Conservation (phyloP, 2,329 filamentous ascomycete species). For the Diaporthe sp. region DNA sequence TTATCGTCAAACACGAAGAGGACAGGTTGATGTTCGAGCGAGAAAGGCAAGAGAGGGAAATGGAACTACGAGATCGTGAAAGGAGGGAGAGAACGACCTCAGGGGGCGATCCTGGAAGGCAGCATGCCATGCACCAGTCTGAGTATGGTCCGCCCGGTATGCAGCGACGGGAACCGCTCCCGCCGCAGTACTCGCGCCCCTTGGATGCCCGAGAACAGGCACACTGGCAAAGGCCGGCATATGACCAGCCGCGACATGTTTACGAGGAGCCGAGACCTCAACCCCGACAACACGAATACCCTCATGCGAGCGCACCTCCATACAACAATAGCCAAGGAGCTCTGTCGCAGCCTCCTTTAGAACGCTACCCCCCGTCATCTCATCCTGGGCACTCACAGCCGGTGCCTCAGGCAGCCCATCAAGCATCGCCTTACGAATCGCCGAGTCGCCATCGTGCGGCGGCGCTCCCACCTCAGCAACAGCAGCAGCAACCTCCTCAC, state of each 20-base stretch:
- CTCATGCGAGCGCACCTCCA: constrained; percentile 57
- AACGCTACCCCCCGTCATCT: constrained; percentile 56
- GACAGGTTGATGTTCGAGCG: constrained; percentile 63
- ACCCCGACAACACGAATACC: constrained; percentile 64
- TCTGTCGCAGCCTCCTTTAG: constrained; percentile 54
- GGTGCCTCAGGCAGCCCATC: constrained; percentile 49
- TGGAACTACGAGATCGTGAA: constrained; percentile 55
- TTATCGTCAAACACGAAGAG: constrained; percentile 66
- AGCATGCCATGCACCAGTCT: constrained; percentile 60
- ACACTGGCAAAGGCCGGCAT: constrained; percentile 56
- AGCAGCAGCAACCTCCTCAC: constrained; percentile 53
- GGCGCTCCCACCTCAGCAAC: constrained; percentile 53
- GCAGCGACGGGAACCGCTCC: constrained; percentile 49
- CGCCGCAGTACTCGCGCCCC: constrained; percentile 59
- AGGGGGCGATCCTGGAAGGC: constrained; percentile 61
- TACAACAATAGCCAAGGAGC: constrained; percentile 54
- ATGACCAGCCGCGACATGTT: constrained; percentile 57
- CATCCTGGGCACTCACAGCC: constrained; percentile 53
- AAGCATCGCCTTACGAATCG: constrained; percentile 60
- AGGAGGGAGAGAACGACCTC: constrained; percentile 63
- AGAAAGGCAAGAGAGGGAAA: constrained; percentile 55
- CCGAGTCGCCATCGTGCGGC: constrained; percentile 64
- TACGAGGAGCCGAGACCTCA: constrained; percentile 57
- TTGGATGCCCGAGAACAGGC: constrained; percentile 57
- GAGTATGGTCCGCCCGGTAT: constrained; percentile 54